phyloP scores from a whole-genome alignment of 768 basidiomycete genomes.

The Sistotremastrum suecicum region DNA sequence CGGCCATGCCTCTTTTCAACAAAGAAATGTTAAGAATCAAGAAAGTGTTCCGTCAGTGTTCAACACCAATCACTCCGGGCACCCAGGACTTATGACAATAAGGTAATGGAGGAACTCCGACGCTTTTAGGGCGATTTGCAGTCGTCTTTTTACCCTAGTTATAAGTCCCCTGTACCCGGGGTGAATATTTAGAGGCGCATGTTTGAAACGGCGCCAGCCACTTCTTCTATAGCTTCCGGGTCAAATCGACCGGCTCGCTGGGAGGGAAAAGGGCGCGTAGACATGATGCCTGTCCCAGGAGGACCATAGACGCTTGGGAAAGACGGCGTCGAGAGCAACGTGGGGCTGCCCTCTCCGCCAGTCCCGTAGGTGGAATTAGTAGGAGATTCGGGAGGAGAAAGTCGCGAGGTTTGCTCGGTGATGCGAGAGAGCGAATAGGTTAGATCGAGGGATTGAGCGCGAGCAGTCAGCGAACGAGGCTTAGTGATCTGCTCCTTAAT shows the following conservation, averaged over 20 bases:
- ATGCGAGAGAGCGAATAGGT: constrained; percentile 76
- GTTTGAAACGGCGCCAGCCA: no score
- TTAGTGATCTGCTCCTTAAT: constrained; percentile 62
- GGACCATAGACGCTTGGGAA: constrained; percentile 80
- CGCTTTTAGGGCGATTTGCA: no score
- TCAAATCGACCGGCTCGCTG: constrained; percentile 21
- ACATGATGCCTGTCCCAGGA: constrained; percentile 30
- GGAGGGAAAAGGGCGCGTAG: constrained; percentile 27
- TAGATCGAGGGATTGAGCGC: constrained; percentile 82
- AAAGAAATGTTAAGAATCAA: no score
- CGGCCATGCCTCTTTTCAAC: no score
- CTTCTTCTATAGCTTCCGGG: no score
- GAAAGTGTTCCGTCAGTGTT: no score
- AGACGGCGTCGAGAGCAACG: constrained; percentile 59
- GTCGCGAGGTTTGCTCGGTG: constrained; percentile 43
- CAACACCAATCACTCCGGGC: no score
- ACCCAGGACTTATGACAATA: no score
- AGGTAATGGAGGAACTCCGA: no score
- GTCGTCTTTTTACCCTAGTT: no score
- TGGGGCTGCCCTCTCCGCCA: constrained; percentile 67
- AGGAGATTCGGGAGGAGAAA: constrained; percentile 65
- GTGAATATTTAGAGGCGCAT: no score
- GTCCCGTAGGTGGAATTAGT: constrained; percentile 66
- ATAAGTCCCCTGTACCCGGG: no score
- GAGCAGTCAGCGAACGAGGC: constrained; percentile 70